Percentiles rank a stretch among this genome's conserved stretches.
Conservation (phyloP, 2,329 filamentous ascomycete genomes). For the Cercospora sp. region DNA sequence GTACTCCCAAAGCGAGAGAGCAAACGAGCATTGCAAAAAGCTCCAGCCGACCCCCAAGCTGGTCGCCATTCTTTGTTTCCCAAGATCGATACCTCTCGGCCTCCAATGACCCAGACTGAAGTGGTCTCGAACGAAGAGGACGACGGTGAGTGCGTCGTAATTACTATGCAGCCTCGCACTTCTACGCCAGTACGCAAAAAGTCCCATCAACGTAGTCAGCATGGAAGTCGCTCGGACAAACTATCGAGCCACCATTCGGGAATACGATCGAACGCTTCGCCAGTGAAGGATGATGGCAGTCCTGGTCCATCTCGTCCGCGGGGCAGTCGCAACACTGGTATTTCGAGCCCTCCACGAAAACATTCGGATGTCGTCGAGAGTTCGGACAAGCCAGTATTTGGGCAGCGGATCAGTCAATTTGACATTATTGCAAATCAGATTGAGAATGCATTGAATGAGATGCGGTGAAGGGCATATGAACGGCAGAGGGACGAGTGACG, state of each 20-base stretch:
- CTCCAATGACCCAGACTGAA: background rate
- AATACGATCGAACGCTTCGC: background rate
- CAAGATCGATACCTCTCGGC: background rate
- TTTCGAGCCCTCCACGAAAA: background rate
- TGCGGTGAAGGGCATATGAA: too few species aligned
- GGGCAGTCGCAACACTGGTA: background rate
- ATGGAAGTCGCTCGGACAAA: background rate
- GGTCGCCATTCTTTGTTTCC: background rate
- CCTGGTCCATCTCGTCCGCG: conserved; percentile 15
- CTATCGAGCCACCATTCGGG: background rate
- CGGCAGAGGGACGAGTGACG: too few species aligned
- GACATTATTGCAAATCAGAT: conserved; percentile 35
- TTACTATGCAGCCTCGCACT: conserved; percentile 28
- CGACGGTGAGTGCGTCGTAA: conserved; percentile 27
- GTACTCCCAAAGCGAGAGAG: background rate
- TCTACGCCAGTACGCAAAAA: conserved; percentile 14
- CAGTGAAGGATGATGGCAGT: conserved; percentile 3
- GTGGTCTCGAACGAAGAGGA: background rate
- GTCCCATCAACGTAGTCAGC: background rate
- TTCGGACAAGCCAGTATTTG: conserved; percentile 18
- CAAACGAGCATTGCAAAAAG: background rate
- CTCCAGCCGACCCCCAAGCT: background rate
- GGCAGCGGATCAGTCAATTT: conserved; percentile 29
- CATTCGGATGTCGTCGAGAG: background rate
- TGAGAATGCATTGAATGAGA: conserved; percentile 33